A percentile compares a stretch with the other conserved stretches of the same genome.
These are phyloP conservation scores for Daldinia sp. DNA, from an alignment of 2,329 filamentous ascomycete species.

Conservation along the genomic window DNA sequence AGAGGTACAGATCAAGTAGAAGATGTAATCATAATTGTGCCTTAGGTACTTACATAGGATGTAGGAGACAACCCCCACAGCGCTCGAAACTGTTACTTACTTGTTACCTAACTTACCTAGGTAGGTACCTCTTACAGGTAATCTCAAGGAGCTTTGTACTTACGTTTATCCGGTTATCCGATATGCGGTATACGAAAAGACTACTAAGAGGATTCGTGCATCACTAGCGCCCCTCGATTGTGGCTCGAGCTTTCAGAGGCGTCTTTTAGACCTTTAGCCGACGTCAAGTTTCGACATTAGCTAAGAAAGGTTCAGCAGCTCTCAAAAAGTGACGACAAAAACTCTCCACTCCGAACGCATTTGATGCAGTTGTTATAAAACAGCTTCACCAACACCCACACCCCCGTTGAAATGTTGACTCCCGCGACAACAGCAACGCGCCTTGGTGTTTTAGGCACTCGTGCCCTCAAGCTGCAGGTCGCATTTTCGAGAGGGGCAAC, in stretches of 20 bases:
- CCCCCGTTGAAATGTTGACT: constrained; percentile 41
- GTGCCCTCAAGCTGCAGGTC: constrained; percentile 43
- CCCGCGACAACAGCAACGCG: constrained; percentile 42
- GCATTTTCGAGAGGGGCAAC: constrained; percentile 40
- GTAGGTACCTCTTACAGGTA: too few relatives aligned
- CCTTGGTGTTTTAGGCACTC: constrained; percentile 41
- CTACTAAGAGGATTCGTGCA: neutral
- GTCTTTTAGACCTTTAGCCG: constrained; percentile 10
- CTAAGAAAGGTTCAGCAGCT: constrained; percentile 25
- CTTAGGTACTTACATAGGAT: too few relatives aligned
- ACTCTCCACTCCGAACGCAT: constrained; percentile 8
- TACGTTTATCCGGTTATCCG: neutral
- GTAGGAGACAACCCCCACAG: too few relatives aligned
- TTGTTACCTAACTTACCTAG: too few relatives aligned
- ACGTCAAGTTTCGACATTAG: constrained; percentile 33
- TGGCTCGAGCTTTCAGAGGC: constrained; percentile 33
- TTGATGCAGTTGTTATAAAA: constrained; percentile 17
- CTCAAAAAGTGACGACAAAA: constrained; percentile 12
- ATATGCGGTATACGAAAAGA: neutral
- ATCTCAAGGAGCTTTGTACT: neutral
- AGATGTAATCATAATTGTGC: too few relatives aligned
- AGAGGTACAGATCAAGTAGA: too few relatives aligned
- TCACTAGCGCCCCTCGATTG: constrained; percentile 1
- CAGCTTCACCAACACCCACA: constrained; percentile 3
- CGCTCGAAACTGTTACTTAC: too few relatives aligned